phyloP scores from a whole-genome alignment of 805 yeast species.

The Tetrapisispora arboricola region DNA sequence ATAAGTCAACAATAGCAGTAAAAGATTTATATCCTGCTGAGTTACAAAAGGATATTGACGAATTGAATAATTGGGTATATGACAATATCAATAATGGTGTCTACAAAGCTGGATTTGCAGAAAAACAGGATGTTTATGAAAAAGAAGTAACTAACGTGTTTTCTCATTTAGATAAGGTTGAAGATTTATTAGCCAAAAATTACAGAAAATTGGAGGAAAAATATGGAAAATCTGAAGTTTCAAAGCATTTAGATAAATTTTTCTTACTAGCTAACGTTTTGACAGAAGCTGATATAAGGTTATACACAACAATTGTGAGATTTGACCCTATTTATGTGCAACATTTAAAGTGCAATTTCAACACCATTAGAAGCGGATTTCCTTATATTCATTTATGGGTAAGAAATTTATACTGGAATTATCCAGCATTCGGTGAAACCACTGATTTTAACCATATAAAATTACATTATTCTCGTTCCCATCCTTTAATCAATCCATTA shows the following conservation, averaged over 20 bases:
- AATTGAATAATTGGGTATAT: constrained; percentile 71
- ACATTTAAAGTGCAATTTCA: constrained; percentile 88
- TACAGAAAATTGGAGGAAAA: constrained; percentile 22
- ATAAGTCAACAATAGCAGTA: constrained; percentile 23
- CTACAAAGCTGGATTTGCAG: constrained; percentile 85
- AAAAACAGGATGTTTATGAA: constrained; percentile 73
- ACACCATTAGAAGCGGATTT: constrained; percentile 67
- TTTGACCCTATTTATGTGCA: constrained; percentile 92
- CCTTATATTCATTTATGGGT: constrained; percentile 77
- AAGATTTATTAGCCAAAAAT: constrained; percentile 42
- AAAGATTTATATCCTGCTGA: constrained; percentile 49
- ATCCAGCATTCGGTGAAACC: constrained; percentile 63
- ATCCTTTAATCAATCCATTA: constrained; percentile 66
- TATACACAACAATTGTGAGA: constrained; percentile 78
- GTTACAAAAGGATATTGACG: constrained; percentile 53
- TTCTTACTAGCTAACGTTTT: constrained; percentile 53
- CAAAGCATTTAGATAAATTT: constrained; percentile 18
- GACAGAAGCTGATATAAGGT: constrained; percentile 86
- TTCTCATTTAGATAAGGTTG: constrained; percentile 58
- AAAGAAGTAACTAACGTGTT: constrained; percentile 54
- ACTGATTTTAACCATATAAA: constrained; percentile 88
- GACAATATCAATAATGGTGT: constrained; percentile 86
- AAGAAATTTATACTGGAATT: constrained; percentile 70
- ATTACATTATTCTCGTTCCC: constrained; percentile 82
- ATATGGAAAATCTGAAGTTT: constrained; percentile 9